Conservation (phyloP, 179 eudicot species). For the Gypsophila paniculata region DNA sequence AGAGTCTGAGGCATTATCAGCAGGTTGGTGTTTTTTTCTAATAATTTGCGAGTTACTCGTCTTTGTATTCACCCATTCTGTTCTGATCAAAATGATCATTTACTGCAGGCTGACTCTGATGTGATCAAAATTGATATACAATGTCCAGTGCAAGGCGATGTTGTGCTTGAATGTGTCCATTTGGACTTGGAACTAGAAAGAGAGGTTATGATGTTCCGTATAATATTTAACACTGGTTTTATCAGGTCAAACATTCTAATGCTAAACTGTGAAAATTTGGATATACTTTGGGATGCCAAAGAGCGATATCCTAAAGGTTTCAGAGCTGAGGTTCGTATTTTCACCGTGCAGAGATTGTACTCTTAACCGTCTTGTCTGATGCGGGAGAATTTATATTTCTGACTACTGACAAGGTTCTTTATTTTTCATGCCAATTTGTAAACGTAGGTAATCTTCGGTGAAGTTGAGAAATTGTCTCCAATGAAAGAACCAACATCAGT, state of each 20-base stretch:
- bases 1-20: slow-evolving; percentile 64
- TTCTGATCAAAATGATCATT: slow-evolving; percentile 20
- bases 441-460: slow-evolving; percentile 78
- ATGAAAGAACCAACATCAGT: slow-evolving; percentile 57
- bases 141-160: slow-evolving; percentile 94
- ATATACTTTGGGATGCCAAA: slow-evolving; percentile 93
- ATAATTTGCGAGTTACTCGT: slow-evolving; percentile 1
- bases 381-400: background rate
- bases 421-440: slow-evolving; percentile 12
- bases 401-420: slow-evolving; percentile 14
- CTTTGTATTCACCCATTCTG: slow-evolving; percentile 18
- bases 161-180: slow-evolving; percentile 91
- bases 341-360: background rate
- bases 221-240: slow-evolving; percentile 93
- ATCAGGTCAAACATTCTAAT: slow-evolving; percentile 86
- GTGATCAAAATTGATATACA: slow-evolving; percentile 90
- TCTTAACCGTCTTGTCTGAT: background rate
- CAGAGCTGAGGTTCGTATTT: slow-evolving; percentile 73
- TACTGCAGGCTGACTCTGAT: slow-evolving; percentile 82
- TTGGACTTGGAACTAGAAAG: slow-evolving; percentile 77
- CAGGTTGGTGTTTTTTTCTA: slow-evolving; percentile 46
- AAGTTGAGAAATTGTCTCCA: slow-evolving; percentile 71
- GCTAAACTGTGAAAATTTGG: slow-evolving; percentile 80
- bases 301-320: slow-evolving; percentile 85
- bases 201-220: slow-evolving; percentile 96